Evolutionary conservation across 306 rosid genomes (phyloP), one percentile per base, ranked within the genome.

Genomic region (Cicer cuneatum): DNA sequence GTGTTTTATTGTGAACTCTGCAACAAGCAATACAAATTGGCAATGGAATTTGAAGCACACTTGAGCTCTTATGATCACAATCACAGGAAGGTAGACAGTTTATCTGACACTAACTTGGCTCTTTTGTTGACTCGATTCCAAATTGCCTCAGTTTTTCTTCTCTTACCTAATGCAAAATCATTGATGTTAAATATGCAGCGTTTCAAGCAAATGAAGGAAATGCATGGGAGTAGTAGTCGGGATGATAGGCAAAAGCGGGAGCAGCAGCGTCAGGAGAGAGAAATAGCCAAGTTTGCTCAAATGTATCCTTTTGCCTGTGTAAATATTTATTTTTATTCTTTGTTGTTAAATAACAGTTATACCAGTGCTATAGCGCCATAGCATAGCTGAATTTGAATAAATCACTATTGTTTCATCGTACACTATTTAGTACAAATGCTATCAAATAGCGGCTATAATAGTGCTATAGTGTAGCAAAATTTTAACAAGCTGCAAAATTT

Each of bases 1-100:
- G 97, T 91, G 89, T 91, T 93, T 79, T 91, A 76, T 78, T 93
- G 98, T 86, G 98, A 93, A 37, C 97, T 93, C 74, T 93, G 97
- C 98, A 89, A 88, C 92, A 93, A 91, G 81, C 98, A 91, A 81
- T 93, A 93, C 90, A 93, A 93, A 70, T 80, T 93, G 83, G 98
- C 98, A 15, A 84, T 93, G 93, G 98, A 89, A 76, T 93, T 93
- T 64, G 97, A 93, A 86, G 90, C 91, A 47, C 98, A 93, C 76
- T 85, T 93, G 83, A 93, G 97, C 85, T 91, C 97, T 35, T 93
- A 93, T 61, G 98, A 93, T 76, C 98, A 93, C 83, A 93, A 93
- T 76, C 98, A 93, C 88, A 80, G 96, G 74, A 93, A 93, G 97
- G 97, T 93, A 83, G 38, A 13, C 24, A 38, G 19, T 13, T 48